These are phyloP conservation scores for Acidiella bohemica DNA, from an alignment of 495 filamentous ascomycete genomes.

Conservation along the genomic window DNA sequence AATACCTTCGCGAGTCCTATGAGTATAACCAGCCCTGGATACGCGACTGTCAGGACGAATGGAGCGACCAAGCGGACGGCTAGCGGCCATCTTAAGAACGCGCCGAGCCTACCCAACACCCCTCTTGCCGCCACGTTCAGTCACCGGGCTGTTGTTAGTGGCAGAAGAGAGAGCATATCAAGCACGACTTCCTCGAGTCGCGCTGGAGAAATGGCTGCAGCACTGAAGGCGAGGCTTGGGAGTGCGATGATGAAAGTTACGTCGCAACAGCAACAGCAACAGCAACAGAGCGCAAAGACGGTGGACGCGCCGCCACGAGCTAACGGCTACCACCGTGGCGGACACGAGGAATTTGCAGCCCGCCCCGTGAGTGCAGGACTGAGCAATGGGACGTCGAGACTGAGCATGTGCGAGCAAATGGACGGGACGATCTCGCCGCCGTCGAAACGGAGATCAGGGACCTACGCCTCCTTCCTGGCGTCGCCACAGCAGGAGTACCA, in stretches of 20 bases:
- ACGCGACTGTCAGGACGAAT: constrained; percentile 1
- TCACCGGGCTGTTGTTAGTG: constrained; percentile 4
- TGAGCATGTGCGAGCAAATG: constrained; percentile 8
- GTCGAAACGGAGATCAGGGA: constrained; percentile 13
- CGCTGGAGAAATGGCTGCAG: constrained; percentile 49
- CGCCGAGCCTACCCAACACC: constrained; percentile 9
- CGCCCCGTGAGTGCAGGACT: constrained; percentile 11
- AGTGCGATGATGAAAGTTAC: constrained; percentile 89
- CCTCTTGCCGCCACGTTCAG: constrained; percentile 1
- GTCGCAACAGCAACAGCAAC: too few relatives aligned
- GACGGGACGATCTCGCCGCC: constrained; percentile 8
- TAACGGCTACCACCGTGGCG: too few relatives aligned
- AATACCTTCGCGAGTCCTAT: constrained; percentile 13
- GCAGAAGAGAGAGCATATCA: constrained; percentile 12
- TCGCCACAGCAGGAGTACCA: constrained; percentile 3
- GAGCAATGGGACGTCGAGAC: constrained; percentile 10
- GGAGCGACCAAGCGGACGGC: constrained; percentile 23
- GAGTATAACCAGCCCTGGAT: constrained; percentile 1
- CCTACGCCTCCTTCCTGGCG: background rate
- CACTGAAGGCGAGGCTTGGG: constrained; percentile 64
- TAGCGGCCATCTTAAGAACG: constrained; percentile 21
- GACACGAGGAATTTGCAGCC: too few relatives aligned
- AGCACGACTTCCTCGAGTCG: constrained; percentile 17
- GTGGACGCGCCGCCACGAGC: too few relatives aligned
- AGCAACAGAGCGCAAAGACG: too few relatives aligned